Conservation (phyloP, 768 basidiomycete genomes). For the Calocera viscosa region DNA sequence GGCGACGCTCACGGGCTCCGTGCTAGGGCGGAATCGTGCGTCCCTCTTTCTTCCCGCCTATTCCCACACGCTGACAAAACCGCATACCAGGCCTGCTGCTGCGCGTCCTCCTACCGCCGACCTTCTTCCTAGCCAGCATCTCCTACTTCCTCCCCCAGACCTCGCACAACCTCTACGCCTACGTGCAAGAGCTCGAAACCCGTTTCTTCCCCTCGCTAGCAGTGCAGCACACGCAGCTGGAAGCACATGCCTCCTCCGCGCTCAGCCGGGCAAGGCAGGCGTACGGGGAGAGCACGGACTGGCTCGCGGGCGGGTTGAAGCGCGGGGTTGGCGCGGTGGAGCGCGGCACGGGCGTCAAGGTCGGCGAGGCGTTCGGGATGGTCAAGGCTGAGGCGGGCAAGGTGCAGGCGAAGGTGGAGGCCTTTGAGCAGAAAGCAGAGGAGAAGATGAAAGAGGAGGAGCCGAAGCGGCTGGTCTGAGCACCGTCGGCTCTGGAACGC, state of each 20-base stretch:
- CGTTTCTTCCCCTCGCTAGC: slow-evolving; percentile 55
- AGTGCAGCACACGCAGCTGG: slow-evolving; percentile 39
- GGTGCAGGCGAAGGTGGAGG: slow-evolving; percentile 13
- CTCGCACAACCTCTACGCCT: slow-evolving; percentile 51
- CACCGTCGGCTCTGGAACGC: no score
- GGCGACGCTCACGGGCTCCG: slow-evolving; percentile 75
- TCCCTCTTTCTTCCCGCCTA: not conserved
- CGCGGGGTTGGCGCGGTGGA: slow-evolving; percentile 45
- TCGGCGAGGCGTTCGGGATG: slow-evolving; percentile 48
- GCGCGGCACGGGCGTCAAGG: slow-evolving; percentile 57
- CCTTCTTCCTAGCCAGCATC: slow-evolving; percentile 54
- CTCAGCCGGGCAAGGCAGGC: slow-evolving; percentile 42
- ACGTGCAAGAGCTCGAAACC: slow-evolving; percentile 59
- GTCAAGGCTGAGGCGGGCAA: slow-evolving; percentile 17
- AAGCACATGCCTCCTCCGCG: slow-evolving; percentile 18
- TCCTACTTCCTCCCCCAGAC: slow-evolving; percentile 82
- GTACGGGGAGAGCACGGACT: slow-evolving; percentile 32
- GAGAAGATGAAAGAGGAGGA: slow-evolving; percentile 17
- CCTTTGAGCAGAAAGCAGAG: slow-evolving; percentile 16
- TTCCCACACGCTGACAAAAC: not conserved
- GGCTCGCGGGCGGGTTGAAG: slow-evolving; percentile 29
- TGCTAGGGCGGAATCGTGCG: slow-evolving; percentile 64
- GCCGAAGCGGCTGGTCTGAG: not conserved
- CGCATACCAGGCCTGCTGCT: slow-evolving; percentile 37
- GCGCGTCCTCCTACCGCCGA: slow-evolving; percentile 63